Evolutionary conservation across 495 filamentous ascomycete species (phyloP), one percentile per base, ranked within the genome.

Genomic region (Penicillium ucsense): DNA sequence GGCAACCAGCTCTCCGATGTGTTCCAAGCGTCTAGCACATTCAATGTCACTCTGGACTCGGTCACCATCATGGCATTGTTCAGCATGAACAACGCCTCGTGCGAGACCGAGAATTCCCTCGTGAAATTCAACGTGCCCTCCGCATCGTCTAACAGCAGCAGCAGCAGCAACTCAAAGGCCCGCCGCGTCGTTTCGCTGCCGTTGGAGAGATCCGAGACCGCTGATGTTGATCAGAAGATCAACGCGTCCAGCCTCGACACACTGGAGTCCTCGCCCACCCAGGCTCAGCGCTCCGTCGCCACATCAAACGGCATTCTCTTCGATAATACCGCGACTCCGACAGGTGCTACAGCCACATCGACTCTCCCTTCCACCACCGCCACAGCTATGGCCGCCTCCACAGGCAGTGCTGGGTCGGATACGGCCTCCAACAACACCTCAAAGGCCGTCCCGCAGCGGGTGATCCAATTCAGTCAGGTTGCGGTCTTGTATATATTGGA

Each of bases 91-190:
- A 82, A 82, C 48, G 71, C 94, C 32, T 82, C 81, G 41, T 98
- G 92, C 64, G 79, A 75, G 2, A 77, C 81, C 0, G 81, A 95
- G 65, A 96, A 96, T 51, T 81, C 86, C 0, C 77, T 98, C 20
- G 82, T 97, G 6, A 84, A 86, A 0, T 94, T 98, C 55, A 79
- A 82, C 30, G 55, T 67, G 28, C 6, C 20, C 20, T 20, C 2
- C 20, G 20, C 20, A 20, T 20, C 20, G 20, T 20, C 20, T 20
- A 20, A 56, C 12, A 44, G 10, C 33, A 40, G 47, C 39, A 20
- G 28, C 27, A 41, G 44, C 43, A 38, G 42, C 35, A 62, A 35
- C 38, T 63, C 54, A 43, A 66, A 57, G 10, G 27, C 49, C 35
- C 62, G 66, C 36, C 68, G 68, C 20, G 51, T 55, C 10, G 10